These are phyloP conservation scores for Apiotrichum veenhuisii DNA, from an alignment of 1,284 basidiomycete species.

Conservation along the genomic window DNA sequence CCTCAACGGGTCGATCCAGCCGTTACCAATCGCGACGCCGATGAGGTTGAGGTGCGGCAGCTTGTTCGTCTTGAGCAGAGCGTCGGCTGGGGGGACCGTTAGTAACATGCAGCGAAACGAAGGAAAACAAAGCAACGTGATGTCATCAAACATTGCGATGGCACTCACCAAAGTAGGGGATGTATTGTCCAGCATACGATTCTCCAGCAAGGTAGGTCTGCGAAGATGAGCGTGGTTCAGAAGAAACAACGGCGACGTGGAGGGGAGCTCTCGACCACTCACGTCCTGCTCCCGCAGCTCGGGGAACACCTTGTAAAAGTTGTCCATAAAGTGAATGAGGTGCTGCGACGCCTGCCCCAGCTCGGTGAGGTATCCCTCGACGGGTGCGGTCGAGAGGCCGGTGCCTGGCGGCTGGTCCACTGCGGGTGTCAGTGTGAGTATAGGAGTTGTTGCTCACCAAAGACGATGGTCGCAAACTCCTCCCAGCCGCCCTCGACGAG, in stretches of 20 bases:
- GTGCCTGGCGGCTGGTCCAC: conserved; percentile 97
- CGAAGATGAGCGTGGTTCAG: conserved; percentile 9
- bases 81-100: conserved; percentile 59
- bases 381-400: conserved; percentile 84
- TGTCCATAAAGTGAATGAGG: conserved; percentile 75
- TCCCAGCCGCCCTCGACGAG: conserved; percentile 92
- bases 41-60: conserved; percentile 57
- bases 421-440: conserved; percentile 41
- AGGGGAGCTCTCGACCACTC: too few relatives aligned
- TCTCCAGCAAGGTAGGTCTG: conserved; percentile 91
- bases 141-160: neutral
- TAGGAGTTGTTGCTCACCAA: conserved; percentile 57
- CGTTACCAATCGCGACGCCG: conserved; percentile 91
- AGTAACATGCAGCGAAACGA: neutral
- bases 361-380: conserved; percentile 78
- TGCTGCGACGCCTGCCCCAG: conserved; percentile 71
- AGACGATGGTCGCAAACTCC: conserved; percentile 95
- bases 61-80: conserved; percentile 63
- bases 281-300: conserved; percentile 81
- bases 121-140: neutral
- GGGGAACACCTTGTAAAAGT: conserved; percentile 88
- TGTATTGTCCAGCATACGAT: conserved; percentile 98
- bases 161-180: conserved; percentile 80
- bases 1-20: conserved; percentile 85
- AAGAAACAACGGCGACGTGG: too few relatives aligned